A percentile compares a stretch with the other conserved stretches of the same genome.
phyloP scores from a whole-genome alignment of 2,329 filamentous ascomycete species.

The Sordariomycetes sp. region DNA sequence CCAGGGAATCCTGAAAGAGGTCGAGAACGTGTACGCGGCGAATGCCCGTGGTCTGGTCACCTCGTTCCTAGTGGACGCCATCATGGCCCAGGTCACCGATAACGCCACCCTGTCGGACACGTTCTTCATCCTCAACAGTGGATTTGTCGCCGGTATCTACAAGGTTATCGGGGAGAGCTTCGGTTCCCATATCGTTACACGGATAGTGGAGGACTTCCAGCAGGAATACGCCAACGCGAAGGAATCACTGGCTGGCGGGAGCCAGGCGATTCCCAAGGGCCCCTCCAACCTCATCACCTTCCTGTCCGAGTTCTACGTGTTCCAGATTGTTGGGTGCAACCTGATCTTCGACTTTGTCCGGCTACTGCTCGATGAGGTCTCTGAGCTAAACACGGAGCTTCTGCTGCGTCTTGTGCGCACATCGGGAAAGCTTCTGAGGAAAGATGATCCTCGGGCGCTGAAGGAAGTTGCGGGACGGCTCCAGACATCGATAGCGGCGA shows the following conservation, averaged over 20 bases:
- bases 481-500: slow-evolving; percentile 57
- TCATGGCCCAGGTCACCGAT: slow-evolving; percentile 72
- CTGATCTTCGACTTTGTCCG: slow-evolving; percentile 89
- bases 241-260: slow-evolving; percentile 16
- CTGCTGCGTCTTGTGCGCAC: slow-evolving; percentile 75
- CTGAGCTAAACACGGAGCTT: slow-evolving; percentile 80
- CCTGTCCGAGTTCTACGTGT: slow-evolving; percentile 80
- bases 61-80: slow-evolving; percentile 62
- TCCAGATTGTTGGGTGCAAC: slow-evolving; percentile 73
- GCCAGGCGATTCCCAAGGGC: slow-evolving; percentile 1
- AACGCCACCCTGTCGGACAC: slow-evolving; percentile 72
- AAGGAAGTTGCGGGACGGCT: slow-evolving; percentile 81
- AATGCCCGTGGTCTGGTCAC: slow-evolving; percentile 86
- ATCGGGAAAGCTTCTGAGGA: slow-evolving; percentile 70
- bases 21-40: slow-evolving; percentile 74
- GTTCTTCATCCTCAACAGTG: slow-evolving; percentile 81
- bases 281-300: slow-evolving; percentile 71
- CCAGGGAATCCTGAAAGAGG: slow-evolving; percentile 68
- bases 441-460: slow-evolving; percentile 78
- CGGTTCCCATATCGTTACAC: slow-evolving; percentile 75
- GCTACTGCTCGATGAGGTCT: slow-evolving; percentile 61
- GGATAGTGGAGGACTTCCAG: slow-evolving; percentile 66
- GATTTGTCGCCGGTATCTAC: slow-evolving; percentile 81
- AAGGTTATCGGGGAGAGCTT: slow-evolving; percentile 82
- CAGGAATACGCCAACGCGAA: slow-evolving; percentile 42